Evolutionary conservation across 192 early-diverging fungal genomes (phyloP), one percentile per base, ranked within the genome.

Genomic region (Rhizophagus sp.): DNA sequence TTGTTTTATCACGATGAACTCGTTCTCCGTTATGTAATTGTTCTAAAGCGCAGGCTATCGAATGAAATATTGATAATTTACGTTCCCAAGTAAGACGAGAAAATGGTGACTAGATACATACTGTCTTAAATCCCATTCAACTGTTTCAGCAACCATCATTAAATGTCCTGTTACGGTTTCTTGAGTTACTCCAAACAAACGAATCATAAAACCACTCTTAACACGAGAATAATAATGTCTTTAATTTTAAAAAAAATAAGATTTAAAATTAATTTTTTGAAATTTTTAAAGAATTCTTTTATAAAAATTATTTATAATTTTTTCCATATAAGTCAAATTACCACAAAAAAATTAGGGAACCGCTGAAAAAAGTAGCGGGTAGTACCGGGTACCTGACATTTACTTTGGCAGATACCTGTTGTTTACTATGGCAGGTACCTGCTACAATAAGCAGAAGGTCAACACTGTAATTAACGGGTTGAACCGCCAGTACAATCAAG

Each of bases 121-220:
- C 61, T 71, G 78, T 25, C 78, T 44, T 62, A 79, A 50, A 70
- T 79, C 78, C 78, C 78, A 79, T 70, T 79, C 78, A 0, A 25
- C n/a, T 24, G 78, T 70, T 39, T 79, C 78, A 1, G 68, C 68
- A 24, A 79, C 52, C 78, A 79, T 79, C 65, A 68, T 70, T 7
- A 57, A 70, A 36, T 71, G 33, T n/a, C 62, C 57, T 17, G 74
- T 79, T 12, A 79, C 30, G 1, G 64, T 39, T 25, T 71, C 65
- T 39, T 34, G 50, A 30, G 78, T 79, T 9, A 39, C 78, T 12
- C 78, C 78, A 61, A 79, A 79, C n/a, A 79, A 10, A 41, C 78
- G 47, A 17, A 71, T 70, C 49, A 79, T 70, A 24, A 79, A 36
- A 11, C 65, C 66, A 70, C 67, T 70, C 0, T 79, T 30, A 49